Base-by-base conservation (phyloP, 129 eudicot genomes). In the Sambucus nigra region DNA sequence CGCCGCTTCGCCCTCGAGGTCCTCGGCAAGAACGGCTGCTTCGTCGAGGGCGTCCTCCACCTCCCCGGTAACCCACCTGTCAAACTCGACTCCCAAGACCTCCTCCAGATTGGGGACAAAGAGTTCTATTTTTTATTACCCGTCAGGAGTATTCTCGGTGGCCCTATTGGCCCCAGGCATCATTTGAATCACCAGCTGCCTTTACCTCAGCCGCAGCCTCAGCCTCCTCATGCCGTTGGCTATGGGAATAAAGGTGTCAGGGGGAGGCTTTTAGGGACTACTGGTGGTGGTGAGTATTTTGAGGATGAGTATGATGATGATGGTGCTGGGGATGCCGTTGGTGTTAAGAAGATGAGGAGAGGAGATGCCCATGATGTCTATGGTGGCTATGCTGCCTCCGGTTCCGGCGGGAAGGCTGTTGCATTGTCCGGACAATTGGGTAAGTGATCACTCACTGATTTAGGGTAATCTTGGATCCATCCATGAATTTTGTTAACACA, bases 1-100 rank as follows among this genome's bases (percentile, higher is more conserved):
- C 97, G 98, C 18, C 94, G 98, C 38, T 89, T 89, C 51, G 94
- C 95, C 53, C 86, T 89, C n/a, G 95, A 85, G 40, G 88, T 89
- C n/a, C 77, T 89, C 21, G 98, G 98, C 5, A 89, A 85, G 32
- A 89, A 89, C 70, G 98, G 98, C 0, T 89, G 98, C 29, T 80
- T 65, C 54, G 98, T 89, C 31, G 98, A 89, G 53, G 95, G 95
- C 23, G 98, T 89, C 0, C 86, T 81, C n/a, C 98, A 89, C 57
- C 77, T 89, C 0, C 95, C 98, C 20, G 88, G 86, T 0, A 69
- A 64, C 60, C 81, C 82, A 0, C 95, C 97, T 0, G 88, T 89
- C 0, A 89, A 89, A 63, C 83, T 89, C 10, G 95, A 89, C 61
- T 84, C 95, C 0, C 95, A 84, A 49, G 95, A 89, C 45, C 74